phyloP scores from a whole-genome alignment of 2,329 filamentous ascomycete species.

The Lasiodiplodia theobromae region DNA sequence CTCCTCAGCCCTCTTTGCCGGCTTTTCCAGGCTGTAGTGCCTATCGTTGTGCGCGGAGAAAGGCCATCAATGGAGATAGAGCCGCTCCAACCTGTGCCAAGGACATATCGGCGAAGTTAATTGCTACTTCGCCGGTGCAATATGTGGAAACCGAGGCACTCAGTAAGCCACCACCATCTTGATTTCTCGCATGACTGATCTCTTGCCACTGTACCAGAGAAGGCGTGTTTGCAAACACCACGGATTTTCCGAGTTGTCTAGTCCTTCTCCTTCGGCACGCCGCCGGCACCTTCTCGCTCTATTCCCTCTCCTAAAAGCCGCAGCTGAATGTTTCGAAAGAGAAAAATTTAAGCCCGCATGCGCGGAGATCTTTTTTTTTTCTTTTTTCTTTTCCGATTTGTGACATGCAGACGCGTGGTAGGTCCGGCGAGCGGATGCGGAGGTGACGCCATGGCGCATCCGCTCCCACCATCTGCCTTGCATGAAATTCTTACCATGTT shows the following conservation, averaged over 20 bases:
- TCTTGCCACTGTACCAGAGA: constrained; percentile 7
- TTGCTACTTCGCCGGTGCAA: background rate
- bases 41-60: too few species aligned
- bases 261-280: background rate
- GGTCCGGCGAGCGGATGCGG: background rate
- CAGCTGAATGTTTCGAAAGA: background rate
- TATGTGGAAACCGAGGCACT: background rate
- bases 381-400: background rate
- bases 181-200: too few species aligned
- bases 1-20: background rate
- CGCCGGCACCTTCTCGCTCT: background rate
- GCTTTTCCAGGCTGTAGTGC: background rate
- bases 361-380: background rate
- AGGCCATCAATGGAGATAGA: background rate
- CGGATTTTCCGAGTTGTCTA: background rate
- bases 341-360: background rate
- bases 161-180: too few species aligned
- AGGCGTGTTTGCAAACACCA: background rate
- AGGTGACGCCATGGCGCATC: constrained; percentile 23
- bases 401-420: background rate
- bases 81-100: background rate
- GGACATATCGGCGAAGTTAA: background rate
- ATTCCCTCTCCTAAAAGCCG: background rate
- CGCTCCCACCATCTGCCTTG: background rate
- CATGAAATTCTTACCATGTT: background rate